Evolutionary conservation across 768 basidiomycete genomes (phyloP), one percentile per base, ranked within the genome.

Genomic region (Mrakia frigida): DNA sequence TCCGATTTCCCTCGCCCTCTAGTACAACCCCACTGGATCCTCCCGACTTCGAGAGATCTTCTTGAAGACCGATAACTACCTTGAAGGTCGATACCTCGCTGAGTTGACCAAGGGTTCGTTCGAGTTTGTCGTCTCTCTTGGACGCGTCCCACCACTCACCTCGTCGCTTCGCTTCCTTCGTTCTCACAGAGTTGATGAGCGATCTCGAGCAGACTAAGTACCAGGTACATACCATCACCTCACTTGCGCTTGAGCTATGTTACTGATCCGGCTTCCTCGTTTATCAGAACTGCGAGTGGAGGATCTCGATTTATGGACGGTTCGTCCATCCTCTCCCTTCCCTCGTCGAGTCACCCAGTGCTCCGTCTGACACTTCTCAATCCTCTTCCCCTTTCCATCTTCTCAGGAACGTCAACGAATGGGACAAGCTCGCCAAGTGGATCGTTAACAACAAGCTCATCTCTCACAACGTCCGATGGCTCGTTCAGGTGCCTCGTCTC

Each of bases 401-500:
- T n/a, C 35, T 50, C 73, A 74, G 73, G n/a, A 78, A 78, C 68
- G 77, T 78, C 16, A 87, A 89, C 76, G 97, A 99, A 85, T 99
- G 97, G 97, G 97, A 98, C 86, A 98, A 98, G 81, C 86, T 99
- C 9, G 97, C 97, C 25, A 91, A 90, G 86, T 99, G 97, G 97
- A 90, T 99, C 75, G 89, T 97, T 82, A 87, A 92, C 82, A 88
- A 98, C 86, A 94, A 96, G 82, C 86, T 98, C 6, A 92, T 87
- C 83, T 98, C 95, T 3, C 95, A 98, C 84, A 98, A 99, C 81
- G 94, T 98, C 53, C 89, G 97, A 73, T 78, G 97, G 97, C 88
- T 98, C 75, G 91, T 99, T 79, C 97, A 98, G 82, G 86, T 98
- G 9, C 97, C 97, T 0, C 89, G 97, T 3, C 82, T 99, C 77